Conservation (phyloP, 2,329 filamentous ascomycete genomes). For the Leptographium radiaticola region DNA sequence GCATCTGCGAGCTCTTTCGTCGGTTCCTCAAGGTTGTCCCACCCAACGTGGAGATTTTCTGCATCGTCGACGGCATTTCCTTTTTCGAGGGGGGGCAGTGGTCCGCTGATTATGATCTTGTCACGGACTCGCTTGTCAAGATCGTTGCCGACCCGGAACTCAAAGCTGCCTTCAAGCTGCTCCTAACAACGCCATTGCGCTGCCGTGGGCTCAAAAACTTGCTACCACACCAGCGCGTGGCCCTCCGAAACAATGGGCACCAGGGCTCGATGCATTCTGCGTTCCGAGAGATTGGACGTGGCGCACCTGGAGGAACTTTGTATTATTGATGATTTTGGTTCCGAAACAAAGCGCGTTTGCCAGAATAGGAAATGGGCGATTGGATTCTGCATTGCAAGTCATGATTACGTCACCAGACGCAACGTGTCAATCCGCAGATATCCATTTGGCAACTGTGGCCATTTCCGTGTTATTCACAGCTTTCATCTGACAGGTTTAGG, state of each 20-base stretch:
- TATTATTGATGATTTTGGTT: neutral
- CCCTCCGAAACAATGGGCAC: neutral
- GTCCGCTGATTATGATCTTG: conserved; percentile 4
- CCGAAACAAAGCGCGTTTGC: neutral
- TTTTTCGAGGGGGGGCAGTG: conserved; percentile 5
- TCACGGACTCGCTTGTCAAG: neutral
- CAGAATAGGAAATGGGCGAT: too few species aligned
- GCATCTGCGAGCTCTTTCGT: conserved; percentile 7
- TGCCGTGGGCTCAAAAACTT: neutral
- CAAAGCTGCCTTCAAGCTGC: conserved; percentile 16
- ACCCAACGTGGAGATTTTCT: conserved; percentile 1
- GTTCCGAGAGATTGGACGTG: neutral
- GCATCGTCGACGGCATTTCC: conserved; percentile 9
- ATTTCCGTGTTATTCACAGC: neutral
- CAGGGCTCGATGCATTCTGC: neutral
- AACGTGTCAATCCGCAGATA: neutral
- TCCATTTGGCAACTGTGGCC: too few species aligned
- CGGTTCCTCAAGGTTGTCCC: conserved; percentile 3
- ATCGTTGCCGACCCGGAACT: neutral
- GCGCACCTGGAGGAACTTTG: neutral
- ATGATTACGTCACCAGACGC: neutral
- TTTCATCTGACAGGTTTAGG: neutral
- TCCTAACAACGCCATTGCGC: conserved; percentile 15
- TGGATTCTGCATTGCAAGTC: too few species aligned
- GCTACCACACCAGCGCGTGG: neutral